phyloP scores from a whole-genome alignment of 192 early-diverging fungal species.

The Podila horticola region DNA sequence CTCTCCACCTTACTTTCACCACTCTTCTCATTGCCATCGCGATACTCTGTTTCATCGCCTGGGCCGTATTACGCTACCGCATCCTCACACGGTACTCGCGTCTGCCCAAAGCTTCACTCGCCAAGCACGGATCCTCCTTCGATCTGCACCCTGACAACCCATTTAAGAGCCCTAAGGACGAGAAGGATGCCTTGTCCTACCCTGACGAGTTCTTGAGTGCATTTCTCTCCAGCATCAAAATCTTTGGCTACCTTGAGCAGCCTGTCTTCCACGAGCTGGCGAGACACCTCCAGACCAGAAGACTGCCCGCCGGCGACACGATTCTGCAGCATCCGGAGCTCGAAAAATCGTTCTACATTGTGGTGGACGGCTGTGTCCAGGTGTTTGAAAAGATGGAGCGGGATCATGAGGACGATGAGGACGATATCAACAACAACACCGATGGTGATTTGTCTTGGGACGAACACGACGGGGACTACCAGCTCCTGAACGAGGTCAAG shows the following conservation, averaged over 20 bases:
- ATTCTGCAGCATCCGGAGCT: constrained; percentile 74
- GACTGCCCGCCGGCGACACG: constrained; percentile 78
- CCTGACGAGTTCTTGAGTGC: constrained; percentile 83
- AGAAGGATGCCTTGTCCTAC: constrained; percentile 62
- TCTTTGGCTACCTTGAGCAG: constrained; percentile 97
- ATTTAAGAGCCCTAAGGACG: constrained; percentile 59
- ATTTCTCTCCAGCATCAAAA: constrained; percentile 88
- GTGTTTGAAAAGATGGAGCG: constrained; percentile 77
- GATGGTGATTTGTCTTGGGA: constrained; percentile 41
- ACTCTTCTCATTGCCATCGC: constrained; percentile 57
- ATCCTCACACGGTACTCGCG: constrained; percentile 80
- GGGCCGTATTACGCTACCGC: constrained; percentile 74
- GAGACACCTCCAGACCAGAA: constrained; percentile 84
- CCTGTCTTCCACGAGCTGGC: constrained; percentile 97
- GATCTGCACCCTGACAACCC: constrained; percentile 80
- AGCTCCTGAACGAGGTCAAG: constrained; percentile 88
- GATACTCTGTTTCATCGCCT: constrained; percentile 52
- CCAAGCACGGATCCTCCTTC: constrained; percentile 59
- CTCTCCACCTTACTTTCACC: constrained; percentile 70
- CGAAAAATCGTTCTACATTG: constrained; percentile 91
- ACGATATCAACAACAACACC: constrained; percentile 53
- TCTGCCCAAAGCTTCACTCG: constrained; percentile 60
- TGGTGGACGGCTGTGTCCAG: constrained; percentile 94
- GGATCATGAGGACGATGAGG: constrained; percentile 51
- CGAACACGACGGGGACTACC: constrained; percentile 64